Conservation (phyloP, 495 filamentous ascomycete genomes). For the Cudoniella acicularis region DNA sequence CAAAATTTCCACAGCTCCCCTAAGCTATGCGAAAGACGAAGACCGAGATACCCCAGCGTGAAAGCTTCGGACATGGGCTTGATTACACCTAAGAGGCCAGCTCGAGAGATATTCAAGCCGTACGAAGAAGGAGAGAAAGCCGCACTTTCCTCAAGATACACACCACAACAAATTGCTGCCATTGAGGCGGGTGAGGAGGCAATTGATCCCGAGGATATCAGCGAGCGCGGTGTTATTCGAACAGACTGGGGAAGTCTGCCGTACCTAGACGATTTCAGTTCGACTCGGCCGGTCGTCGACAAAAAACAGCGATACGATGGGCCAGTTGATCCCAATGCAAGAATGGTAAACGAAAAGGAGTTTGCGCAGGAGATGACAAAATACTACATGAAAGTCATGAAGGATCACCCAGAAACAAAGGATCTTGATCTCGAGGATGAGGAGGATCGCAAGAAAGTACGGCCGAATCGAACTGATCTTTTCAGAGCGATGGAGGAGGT, state of each 20-base stretch:
- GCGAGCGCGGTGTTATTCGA: slow-evolving; percentile 63
- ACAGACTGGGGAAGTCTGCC: slow-evolving; percentile 65
- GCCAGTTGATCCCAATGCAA: slow-evolving; percentile 51
- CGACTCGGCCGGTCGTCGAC: slow-evolving; percentile 73
- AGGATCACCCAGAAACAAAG: slow-evolving; percentile 23
- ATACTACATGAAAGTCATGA: neutral
- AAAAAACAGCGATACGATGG: slow-evolving; percentile 31
- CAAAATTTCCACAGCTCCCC: slow-evolving; percentile 52
- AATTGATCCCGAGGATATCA: slow-evolving; percentile 74
- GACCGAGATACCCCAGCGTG: slow-evolving; percentile 32
- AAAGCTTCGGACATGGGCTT: slow-evolving; percentile 30
- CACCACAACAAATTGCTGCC: slow-evolving; percentile 74
- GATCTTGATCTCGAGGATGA: slow-evolving; percentile 33
- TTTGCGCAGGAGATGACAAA: neutral
- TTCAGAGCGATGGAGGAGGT: slow-evolving; percentile 5
- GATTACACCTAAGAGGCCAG: slow-evolving; percentile 17
- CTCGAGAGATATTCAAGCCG: slow-evolving; percentile 47
- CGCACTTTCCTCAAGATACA: slow-evolving; percentile 62
- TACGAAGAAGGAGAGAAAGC: slow-evolving; percentile 70
- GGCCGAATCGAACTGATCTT: slow-evolving; percentile 4
- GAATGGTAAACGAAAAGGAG: slow-evolving; percentile 48
- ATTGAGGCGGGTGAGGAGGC: slow-evolving; percentile 82
- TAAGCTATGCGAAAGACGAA: slow-evolving; percentile 27
- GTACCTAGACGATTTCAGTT: slow-evolving; percentile 85
- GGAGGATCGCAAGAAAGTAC: slow-evolving; percentile 32